These are phyloP conservation scores for Oryza brachyantha DNA, from an alignment of 176 grass and related monocot genomes.

Conservation along the genomic window DNA sequence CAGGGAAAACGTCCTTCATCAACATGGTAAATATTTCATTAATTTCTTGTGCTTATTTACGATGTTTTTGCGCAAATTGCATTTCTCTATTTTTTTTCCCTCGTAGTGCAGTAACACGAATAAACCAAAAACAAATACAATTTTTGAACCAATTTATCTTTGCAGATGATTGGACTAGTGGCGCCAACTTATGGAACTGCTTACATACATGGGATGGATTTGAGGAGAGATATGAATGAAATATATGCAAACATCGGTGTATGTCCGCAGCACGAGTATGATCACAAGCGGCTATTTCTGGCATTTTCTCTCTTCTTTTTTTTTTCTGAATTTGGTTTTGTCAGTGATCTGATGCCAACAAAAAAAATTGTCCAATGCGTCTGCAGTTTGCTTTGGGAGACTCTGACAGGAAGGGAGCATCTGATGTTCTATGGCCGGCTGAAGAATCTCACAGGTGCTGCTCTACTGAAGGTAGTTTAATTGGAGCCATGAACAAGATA, in stretches of 20 bases:
- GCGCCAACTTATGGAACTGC: slow-evolving; percentile 66
- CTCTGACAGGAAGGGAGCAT: slow-evolving; percentile 70
- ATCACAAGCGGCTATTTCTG: not conserved
- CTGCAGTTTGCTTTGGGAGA: slow-evolving; percentile 91
- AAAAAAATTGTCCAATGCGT: not conserved
- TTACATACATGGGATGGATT: slow-evolving; percentile 79
- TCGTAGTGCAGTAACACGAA: not conserved
- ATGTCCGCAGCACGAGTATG: slow-evolving; percentile 90
- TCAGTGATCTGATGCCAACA: not conserved
- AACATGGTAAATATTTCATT: slow-evolving; percentile 49
- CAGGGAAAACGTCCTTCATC: slow-evolving; percentile 63
- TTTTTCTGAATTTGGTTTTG: not conserved
- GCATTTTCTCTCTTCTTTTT: no score
- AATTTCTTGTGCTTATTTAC: not conserved
- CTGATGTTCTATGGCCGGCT: slow-evolving; percentile 81
- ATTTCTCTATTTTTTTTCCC: no score
- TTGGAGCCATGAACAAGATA: slow-evolving; percentile 8
- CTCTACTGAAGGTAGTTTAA: slow-evolving; percentile 56
- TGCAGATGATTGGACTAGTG: slow-evolving; percentile 76
- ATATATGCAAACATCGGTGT: slow-evolving; percentile 82
- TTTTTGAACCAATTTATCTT: not conserved
- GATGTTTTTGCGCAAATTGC: no score
- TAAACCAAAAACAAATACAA: not conserved
- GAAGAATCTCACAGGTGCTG: slow-evolving; percentile 79
- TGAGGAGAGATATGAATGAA: slow-evolving; percentile 62